Evolutionary conservation across 768 basidiomycete genomes (phyloP), one percentile per base, ranked within the genome.

Genomic region (Podaxis sp.): DNA sequence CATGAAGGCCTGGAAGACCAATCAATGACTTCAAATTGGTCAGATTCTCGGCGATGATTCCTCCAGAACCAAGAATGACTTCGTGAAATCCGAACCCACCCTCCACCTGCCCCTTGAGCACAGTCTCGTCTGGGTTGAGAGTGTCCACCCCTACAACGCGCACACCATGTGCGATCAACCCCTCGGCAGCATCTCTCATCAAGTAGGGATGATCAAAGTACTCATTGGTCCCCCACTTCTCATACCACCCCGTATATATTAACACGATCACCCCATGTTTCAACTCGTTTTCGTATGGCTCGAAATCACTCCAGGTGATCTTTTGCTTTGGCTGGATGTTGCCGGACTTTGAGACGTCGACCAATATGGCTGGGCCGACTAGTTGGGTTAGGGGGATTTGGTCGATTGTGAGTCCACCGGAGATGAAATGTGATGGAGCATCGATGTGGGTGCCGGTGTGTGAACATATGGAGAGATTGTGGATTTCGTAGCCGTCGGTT

Each of bases 391-490:
- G 78, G 9, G 83, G 80, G 52, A 92, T 77, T 56, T 86, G 77
- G 65, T 87, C 84, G 52, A 92, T 77, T 8, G 83, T 83, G 49
- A 74, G 73, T 4, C 87, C 89, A 30, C 81, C 76, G 3, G 74
- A 73, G 72, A 87, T 73, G 75, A 90, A 92, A 68, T 93, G 91
- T 55, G 81, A 85, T 0, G 91, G 91, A 0, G 90, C 88, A 67
- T 93, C 91, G 72, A 92, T 79, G 74, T 93, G 91, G 2, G 91
- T 92, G 52, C 90, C 91, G 1, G 87, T 87, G 69, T 92, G 91
- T 1, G 90, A 85, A 3, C 87, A 82, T 22, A 91, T 68, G 28
- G 81, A 75, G 54, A 93, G 73, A 0, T 76, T 68, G 64, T 81
- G 80, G 12, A 88, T 81, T 54, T 75, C 80, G 68, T 79, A 83